These are phyloP conservation scores for Solanum infundibuliforme DNA, from an alignment of 257 asterid genomes.

Conservation along the genomic window DNA sequence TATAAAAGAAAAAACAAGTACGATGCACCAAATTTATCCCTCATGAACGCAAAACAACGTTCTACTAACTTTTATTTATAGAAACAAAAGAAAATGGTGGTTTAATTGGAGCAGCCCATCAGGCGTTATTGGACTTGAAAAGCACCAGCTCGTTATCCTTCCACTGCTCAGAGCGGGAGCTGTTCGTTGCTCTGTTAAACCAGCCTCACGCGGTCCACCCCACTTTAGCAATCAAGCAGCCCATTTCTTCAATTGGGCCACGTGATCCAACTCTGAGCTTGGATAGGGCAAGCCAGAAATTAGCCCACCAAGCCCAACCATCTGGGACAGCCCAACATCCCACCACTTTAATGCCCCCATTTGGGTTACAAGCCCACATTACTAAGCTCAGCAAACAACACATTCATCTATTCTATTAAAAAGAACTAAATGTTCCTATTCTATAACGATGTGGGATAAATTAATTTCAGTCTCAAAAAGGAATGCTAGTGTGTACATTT, in stretches of 20 bases:
- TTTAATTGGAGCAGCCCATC: not conserved
- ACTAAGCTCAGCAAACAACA: accelerated
- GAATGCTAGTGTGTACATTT: no score
- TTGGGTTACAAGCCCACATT: not conserved
- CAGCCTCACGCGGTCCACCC: not conserved
- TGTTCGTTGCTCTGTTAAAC: not conserved
- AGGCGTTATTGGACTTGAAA: not conserved
- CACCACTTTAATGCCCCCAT: not conserved
- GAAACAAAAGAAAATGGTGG: not conserved
- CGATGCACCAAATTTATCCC: no score
- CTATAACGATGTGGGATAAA: not conserved
- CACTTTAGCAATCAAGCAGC: no score
- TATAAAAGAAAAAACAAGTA: no score
- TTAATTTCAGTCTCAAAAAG: no score
- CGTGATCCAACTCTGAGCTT: no score
- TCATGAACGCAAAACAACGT: no score
- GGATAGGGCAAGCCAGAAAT: no score
- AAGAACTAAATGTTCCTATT: not conserved
- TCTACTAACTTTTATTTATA: no score
- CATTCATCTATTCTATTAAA: not conserved
- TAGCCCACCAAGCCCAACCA: not conserved
- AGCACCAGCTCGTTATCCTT: not conserved
- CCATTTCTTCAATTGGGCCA: no score
- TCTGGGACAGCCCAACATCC: not conserved
- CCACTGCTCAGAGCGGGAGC: not conserved